These are phyloP conservation scores for Saxophila tyrrhenica DNA, from an alignment of 495 filamentous ascomycete species.

Conservation along the genomic window DNA sequence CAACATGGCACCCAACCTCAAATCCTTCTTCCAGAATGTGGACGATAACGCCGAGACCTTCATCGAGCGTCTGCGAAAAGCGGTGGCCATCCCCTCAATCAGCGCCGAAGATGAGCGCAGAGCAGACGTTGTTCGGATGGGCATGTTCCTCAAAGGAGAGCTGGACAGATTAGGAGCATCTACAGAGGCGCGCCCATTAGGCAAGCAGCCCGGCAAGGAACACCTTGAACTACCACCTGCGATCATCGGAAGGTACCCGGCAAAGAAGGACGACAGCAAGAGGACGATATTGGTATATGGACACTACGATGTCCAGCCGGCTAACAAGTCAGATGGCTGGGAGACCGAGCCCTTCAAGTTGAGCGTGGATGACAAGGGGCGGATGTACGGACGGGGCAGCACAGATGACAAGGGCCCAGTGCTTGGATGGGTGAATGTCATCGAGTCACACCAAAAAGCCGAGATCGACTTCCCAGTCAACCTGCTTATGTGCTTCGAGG, in stretches of 20 bases:
- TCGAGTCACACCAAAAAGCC: slow-evolving; percentile 91
- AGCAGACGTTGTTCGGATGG: slow-evolving; percentile 88
- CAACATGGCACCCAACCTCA: slow-evolving; percentile 32
- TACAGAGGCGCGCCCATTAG: slow-evolving; percentile 72
- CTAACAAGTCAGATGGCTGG: slow-evolving; percentile 89
- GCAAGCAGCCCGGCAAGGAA: slow-evolving; percentile 81
- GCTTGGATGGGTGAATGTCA: slow-evolving; percentile 93
- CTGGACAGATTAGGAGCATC: slow-evolving; percentile 71
- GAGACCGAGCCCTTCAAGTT: slow-evolving; percentile 88
- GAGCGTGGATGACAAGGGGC: slow-evolving; percentile 73
- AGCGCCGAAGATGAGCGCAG: slow-evolving; percentile 82
- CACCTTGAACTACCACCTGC: slow-evolving; percentile 87
- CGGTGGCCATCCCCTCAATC: slow-evolving; percentile 91
- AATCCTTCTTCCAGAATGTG: slow-evolving; percentile 42
- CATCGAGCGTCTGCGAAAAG: slow-evolving; percentile 81
- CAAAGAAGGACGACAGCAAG: slow-evolving; percentile 76
- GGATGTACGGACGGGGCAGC: slow-evolving; percentile 91
- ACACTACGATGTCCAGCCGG: slow-evolving; percentile 98
- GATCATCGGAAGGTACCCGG: slow-evolving; percentile 67
- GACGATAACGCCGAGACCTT: slow-evolving; percentile 69
- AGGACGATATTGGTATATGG: slow-evolving; percentile 93
- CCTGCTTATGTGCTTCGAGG: slow-evolving; percentile 98
- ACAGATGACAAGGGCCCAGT: slow-evolving; percentile 99
- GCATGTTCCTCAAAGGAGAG: slow-evolving; percentile 73
- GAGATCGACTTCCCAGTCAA: slow-evolving; percentile 94